phyloP scores from a whole-genome alignment of 2,329 filamentous ascomycete genomes.

The Talaromyces islandicus region DNA sequence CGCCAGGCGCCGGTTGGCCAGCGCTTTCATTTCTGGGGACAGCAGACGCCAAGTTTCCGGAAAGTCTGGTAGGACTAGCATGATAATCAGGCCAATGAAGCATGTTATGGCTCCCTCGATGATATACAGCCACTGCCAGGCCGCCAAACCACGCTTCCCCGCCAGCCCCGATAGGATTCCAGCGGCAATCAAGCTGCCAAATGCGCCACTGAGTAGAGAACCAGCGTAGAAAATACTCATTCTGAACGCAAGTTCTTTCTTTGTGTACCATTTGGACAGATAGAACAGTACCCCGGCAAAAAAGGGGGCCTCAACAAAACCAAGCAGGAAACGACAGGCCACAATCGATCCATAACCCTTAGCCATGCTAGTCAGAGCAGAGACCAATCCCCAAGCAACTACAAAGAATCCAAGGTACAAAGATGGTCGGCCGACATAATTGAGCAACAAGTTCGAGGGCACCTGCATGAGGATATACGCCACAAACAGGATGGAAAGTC shows the following conservation, averaged over 20 bases:
- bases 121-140: constrained; percentile 38
- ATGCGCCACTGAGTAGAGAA: constrained; percentile 45
- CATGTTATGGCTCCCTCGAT: constrained; percentile 34
- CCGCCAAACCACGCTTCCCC: constrained; percentile 26
- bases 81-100: constrained; percentile 27
- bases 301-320: constrained; percentile 43
- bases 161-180: constrained; percentile 41
- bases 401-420: constrained; percentile 42
- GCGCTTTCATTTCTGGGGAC: constrained; percentile 36
- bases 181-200: constrained; percentile 50
- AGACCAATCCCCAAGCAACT: constrained; percentile 42
- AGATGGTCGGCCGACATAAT: constrained; percentile 37
- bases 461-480: constrained; percentile 42
- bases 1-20: constrained; percentile 42
- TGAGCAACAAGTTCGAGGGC: constrained; percentile 42
- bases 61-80: constrained; percentile 34
- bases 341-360: constrained; percentile 37
- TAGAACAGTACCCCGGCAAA: constrained; percentile 45
- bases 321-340: constrained; percentile 41
- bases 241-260: constrained; percentile 45
- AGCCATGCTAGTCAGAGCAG: constrained; percentile 38
- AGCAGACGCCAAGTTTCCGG: constrained; percentile 37
- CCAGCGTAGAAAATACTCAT: constrained; percentile 50
- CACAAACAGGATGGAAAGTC: constrained; percentile 39
- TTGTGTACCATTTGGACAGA: constrained; percentile 49